These are phyloP conservation scores for Boletus sp. DNA, from an alignment of 768 basidiomycete species.

Conservation along the genomic window DNA sequence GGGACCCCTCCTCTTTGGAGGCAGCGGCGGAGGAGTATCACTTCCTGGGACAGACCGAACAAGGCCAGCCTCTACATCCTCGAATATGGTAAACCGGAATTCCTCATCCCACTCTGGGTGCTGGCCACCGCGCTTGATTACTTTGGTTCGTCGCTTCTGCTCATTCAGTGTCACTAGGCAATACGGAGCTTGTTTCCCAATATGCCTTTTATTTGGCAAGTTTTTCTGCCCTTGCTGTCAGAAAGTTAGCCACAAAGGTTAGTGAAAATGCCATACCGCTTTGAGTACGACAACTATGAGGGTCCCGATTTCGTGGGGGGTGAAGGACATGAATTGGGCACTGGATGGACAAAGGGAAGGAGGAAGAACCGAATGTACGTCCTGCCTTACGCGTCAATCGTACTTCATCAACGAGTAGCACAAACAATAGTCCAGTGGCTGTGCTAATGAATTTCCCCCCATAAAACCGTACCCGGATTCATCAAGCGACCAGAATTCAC, in stretches of 20 bases:
- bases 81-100: slow-evolving; percentile 84
- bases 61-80: slow-evolving; percentile 62
- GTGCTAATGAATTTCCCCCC: slow-evolving; percentile 6
- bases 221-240: slow-evolving; percentile 57
- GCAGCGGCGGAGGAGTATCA: slow-evolving; percentile 60
- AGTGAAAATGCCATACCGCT: slow-evolving; percentile 60
- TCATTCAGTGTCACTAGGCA: slow-evolving; percentile 76
- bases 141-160: slow-evolving; percentile 83
- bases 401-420: slow-evolving; percentile 10
- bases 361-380: slow-evolving; percentile 5
- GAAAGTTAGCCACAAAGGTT: slow-evolving; percentile 6
- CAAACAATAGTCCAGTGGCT: slow-evolving; percentile 18
- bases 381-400: slow-evolving; percentile 21
- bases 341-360: slow-evolving; percentile 1
- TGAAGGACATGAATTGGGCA: slow-evolving; percentile 47
- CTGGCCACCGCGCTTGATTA: slow-evolving; percentile 96
- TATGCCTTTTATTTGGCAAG: slow-evolving; percentile 86
- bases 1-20: slow-evolving; percentile 56
- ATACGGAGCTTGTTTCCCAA: slow-evolving; percentile 97
- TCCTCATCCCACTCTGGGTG: slow-evolving; percentile 99
- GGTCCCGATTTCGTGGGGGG: slow-evolving; percentile 81
- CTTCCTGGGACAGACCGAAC: slow-evolving; percentile 39
- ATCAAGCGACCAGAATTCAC: neutral
- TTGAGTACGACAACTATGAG: slow-evolving; percentile 91
- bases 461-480: neutral